phyloP scores from a whole-genome alignment of 2,329 filamentous ascomycete species.

The Reticulascus tulasneorum region DNA sequence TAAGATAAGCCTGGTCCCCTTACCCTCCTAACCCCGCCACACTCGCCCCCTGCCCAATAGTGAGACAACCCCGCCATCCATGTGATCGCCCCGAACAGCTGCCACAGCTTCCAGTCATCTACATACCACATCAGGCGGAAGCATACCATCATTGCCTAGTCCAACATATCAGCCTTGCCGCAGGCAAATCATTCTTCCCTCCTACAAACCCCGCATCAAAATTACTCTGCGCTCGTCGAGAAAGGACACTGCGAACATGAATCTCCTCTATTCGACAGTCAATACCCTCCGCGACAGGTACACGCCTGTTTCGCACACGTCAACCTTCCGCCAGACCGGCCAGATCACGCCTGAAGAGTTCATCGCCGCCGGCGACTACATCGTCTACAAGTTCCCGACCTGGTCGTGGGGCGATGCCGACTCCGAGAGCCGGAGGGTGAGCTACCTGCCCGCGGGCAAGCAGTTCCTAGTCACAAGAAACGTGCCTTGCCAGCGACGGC shows the following conservation, averaged over 20 bases:
- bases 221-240: too few relatives aligned
- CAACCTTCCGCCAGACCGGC: conserved; percentile 88
- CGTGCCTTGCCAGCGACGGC: conserved; percentile 85
- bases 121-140: conserved; percentile 15
- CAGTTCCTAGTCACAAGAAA: conserved; percentile 94
- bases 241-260: too few relatives aligned
- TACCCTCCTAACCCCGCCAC: conserved; percentile 7
- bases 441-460: conserved; percentile 81
- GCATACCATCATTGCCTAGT: conserved; percentile 1
- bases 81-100: conserved; percentile 16
- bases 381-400: conserved; percentile 98
- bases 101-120: conserved; percentile 12
- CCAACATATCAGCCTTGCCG: conserved; percentile 8
- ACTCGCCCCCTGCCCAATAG: conserved; percentile 10
- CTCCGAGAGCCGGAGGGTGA: conserved; percentile 70
- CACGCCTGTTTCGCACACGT: conserved; percentile 82
- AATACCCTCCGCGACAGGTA: conserved; percentile 90
- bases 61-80: conserved; percentile 18
- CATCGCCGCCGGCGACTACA: conserved; percentile 89
- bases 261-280: conserved; percentile 87
- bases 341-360: conserved; percentile 98
- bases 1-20: conserved; percentile 13
- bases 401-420: conserved; percentile 96
- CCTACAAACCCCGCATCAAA: too few relatives aligned
- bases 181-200: background rate